Base-by-base conservation (phyloP, 495 filamentous ascomycete genomes). In the Aspergillus homomorphus region DNA sequence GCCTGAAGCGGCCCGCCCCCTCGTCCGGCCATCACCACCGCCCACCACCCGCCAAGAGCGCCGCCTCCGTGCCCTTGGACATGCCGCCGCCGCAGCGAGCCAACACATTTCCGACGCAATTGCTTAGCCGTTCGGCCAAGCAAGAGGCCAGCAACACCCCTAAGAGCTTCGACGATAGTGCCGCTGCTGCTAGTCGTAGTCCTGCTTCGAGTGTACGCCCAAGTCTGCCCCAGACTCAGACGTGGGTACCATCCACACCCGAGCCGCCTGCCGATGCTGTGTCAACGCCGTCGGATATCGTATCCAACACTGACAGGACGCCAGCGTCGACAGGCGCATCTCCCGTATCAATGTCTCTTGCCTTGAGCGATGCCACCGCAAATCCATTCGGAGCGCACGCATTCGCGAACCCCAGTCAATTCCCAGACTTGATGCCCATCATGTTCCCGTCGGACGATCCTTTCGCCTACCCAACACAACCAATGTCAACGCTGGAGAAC, bases 361-460 rank as follows among this genome's bases (percentile, higher is more conserved):
- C 62, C 6, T 24, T 54, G 43, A 55, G 56, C n/a, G 62, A 66
- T 12, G 10, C 51, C 10, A 49, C 67, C 7, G 60, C 69, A 14
- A 63, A 59, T 23, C 51, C 69, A 15, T 68, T 64, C 41, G 66
- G 62, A 61, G 50, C 70, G 4, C 73, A 73, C 42, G 70, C 67
- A 44, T 71, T 71, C 49, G 64, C 60, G 15, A 74, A 69, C 57
- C 67, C 68, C 0, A 61, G 62, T 63, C 75, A 67, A 22, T 70
- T 95, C 20, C 81, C 88, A 15, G 89, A 94, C 67, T 79, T 96
- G 18, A 87, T 87, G 69, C 83, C 88, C 12, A 87, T 96, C 72
- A 96, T 97, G 91, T 98, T 97, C 62, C 88, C 92, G 1, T 90
- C 92, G 0, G 81, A 84, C 22, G 92, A 98, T 66, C 90, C 92